Base-by-base conservation (phyloP, 352 stramenopile species). In the Phytophthora macrochlamydospora region DNA sequence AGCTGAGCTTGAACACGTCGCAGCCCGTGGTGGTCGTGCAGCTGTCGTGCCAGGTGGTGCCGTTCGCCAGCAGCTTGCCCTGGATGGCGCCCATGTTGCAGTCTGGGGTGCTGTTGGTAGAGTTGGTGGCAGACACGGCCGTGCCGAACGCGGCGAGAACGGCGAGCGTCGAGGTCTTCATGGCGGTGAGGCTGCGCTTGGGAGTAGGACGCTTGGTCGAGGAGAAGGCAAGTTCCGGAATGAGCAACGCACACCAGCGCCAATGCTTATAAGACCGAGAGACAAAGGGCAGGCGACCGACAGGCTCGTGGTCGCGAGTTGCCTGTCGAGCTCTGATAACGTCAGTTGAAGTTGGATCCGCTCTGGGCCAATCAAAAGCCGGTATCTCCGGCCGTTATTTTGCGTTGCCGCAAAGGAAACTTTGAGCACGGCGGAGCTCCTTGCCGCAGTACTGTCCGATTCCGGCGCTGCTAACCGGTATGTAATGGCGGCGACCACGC, bases 31-130 rank as follows among this genome's bases (percentile, higher is more conserved):
- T 65, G 13, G 33, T 24, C 33, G 44, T 31, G 42, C 75, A 83
- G 33, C 52, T 78, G 5, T 69, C 65, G 42, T 75, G 75, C 55
- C 75, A 78, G 37, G 60, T 53, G 4, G 83, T 91, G 33, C 67
- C 79, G 59, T 91, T 91, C 24, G 71, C 6, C 29, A 79, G 74
- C 29, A 91, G 61, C 31, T 62, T 83, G 60, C 62, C 55, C 48
- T 90, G 37, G 48, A 92, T 90, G 32, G 60, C 65, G 12, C 57
- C 56, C 59, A 89, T 67, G 59, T 92, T 63, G 64, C 83, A 92
- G 40, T 43, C 38, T 31, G 70, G 46, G 2, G 35, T 6, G 35
- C 35, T 40, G 9, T 65, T 48, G 2, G 53, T 54, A 31, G 64
- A 64, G 38, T 72, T 67, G 29, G 73, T 67, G 14, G 65, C 54